These are phyloP conservation scores for Eleusine coracana DNA, from an alignment of 176 grass and related monocot genomes.

Conservation along the genomic window DNA sequence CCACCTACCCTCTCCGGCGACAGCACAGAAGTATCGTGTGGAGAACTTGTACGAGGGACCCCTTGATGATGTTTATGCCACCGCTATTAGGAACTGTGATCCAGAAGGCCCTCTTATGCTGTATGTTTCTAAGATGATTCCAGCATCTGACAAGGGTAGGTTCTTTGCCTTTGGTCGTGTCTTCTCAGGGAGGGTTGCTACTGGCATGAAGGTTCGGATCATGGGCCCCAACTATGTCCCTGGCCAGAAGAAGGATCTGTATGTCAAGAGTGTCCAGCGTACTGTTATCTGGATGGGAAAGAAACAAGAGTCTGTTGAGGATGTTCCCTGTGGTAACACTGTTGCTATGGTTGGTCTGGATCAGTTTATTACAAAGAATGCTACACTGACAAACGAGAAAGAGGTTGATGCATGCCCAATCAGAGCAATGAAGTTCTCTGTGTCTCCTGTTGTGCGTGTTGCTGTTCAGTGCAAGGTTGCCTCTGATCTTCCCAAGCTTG, in stretches of 20 bases:
- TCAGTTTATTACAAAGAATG: slow-evolving; percentile 87
- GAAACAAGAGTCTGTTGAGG: slow-evolving; percentile 80
- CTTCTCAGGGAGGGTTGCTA: slow-evolving; percentile 69
- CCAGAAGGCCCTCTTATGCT: slow-evolving; percentile 87
- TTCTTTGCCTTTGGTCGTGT: slow-evolving; percentile 59
- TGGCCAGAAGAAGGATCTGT: slow-evolving; percentile 90
- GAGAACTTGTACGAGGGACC: slow-evolving; percentile 83
- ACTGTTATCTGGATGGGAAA: slow-evolving; percentile 97
- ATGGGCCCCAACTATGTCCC: slow-evolving; percentile 92
- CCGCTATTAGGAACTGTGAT: slow-evolving; percentile 85
- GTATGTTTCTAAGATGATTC: slow-evolving; percentile 96
- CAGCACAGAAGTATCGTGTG: slow-evolving; percentile 80
- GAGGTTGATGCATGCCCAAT: slow-evolving; percentile 75
- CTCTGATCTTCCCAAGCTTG: slow-evolving; percentile 83
- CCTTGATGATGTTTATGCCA: slow-evolving; percentile 78
- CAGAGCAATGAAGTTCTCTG: slow-evolving; percentile 92
- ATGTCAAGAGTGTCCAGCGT: slow-evolving; percentile 75
- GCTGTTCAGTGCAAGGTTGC: slow-evolving; percentile 83
- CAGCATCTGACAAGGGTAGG: slow-evolving; percentile 81
- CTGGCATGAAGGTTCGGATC: slow-evolving; percentile 87
- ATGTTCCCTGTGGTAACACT: slow-evolving; percentile 90
- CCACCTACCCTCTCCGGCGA: slow-evolving; percentile 74
- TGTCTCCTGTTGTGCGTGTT: slow-evolving; percentile 82
- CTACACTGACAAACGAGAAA: slow-evolving; percentile 77
- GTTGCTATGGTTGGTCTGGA: slow-evolving; percentile 84